Evolutionary conservation across 2,329 filamentous ascomycete species (phyloP).

Genomic region (Amesomyces nigricolor): DNA sequence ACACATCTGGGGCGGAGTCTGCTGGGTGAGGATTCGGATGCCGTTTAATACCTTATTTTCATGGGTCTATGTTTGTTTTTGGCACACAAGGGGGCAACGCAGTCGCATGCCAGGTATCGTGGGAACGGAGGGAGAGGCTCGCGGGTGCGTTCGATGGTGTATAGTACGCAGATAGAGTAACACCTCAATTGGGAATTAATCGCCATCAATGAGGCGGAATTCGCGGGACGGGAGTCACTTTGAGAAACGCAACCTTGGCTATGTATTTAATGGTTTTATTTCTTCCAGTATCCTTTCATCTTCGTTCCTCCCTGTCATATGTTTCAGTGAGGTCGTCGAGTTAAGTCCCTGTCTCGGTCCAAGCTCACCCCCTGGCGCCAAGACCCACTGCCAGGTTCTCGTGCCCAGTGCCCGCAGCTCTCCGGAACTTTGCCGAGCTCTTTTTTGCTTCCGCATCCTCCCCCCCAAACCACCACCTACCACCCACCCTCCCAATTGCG

Average conservation of each 20-base stretch:
- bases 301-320: too few species aligned
- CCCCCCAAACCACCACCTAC: slow-evolving; percentile 27
- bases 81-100: slow-evolving; percentile 6
- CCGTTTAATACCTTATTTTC: slow-evolving; percentile 25
- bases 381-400: background rate
- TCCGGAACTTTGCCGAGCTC: slow-evolving; percentile 25
- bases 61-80: slow-evolving; percentile 16
- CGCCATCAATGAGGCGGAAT: background rate
- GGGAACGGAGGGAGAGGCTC: background rate
- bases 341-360: too few species aligned
- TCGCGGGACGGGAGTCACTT: too few species aligned
- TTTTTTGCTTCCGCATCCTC: slow-evolving; percentile 29
- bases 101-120: slow-evolving; percentile 9
- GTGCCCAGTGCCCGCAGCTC: slow-evolving; percentile 6
- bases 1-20: slow-evolving; percentile 24
- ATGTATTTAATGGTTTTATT: too few species aligned
- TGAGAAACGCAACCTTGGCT: too few species aligned
- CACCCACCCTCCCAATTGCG: slow-evolving; percentile 24
- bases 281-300: too few species aligned
- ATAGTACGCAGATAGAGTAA: slow-evolving; percentile 29
- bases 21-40: slow-evolving; percentile 19
- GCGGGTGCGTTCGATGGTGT: slow-evolving; percentile 25
- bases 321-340: too few species aligned
- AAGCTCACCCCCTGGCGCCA: background rate
- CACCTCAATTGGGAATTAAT: slow-evolving; percentile 24